These are phyloP conservation scores for Sporothrix euskadiensis DNA, from an alignment of 2,329 filamentous ascomycete genomes.

Conservation along the genomic window DNA sequence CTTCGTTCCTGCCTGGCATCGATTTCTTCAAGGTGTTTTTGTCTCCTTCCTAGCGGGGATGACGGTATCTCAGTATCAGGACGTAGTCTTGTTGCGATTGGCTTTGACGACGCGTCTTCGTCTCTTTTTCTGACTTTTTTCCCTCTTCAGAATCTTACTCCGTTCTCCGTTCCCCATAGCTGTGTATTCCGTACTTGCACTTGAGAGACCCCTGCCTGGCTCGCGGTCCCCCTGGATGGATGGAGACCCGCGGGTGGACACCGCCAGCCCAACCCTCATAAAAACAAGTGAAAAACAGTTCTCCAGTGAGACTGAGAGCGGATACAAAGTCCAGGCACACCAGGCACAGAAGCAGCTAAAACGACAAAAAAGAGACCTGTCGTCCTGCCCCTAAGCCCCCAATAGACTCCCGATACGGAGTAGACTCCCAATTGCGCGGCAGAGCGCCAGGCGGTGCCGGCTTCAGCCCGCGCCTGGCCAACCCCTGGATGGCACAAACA, in stretches of 20 bases:
- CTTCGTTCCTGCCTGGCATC: not conserved
- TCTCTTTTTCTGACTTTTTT: not conserved
- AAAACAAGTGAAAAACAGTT: not conserved
- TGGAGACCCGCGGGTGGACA: constrained; percentile 23
- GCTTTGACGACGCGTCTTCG: not conserved
- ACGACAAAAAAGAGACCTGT: not conserved
- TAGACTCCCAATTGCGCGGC: not conserved
- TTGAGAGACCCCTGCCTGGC: constrained; percentile 14
- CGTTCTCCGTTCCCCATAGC: constrained; percentile 7
- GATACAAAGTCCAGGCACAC: not conserved
- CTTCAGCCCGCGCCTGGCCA: not conserved
- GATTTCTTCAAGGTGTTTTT: not conserved
- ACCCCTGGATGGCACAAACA: constrained; percentile 2
- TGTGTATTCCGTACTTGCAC: not conserved
- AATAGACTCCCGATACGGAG: not conserved
- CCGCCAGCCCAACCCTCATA: constrained; percentile 23
- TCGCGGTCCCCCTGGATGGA: constrained; percentile 30
- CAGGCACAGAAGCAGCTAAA: not conserved
- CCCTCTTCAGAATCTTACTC: not conserved
- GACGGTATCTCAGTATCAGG: not conserved
- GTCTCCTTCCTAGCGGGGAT: not conserved
- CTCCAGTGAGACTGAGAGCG: not conserved
- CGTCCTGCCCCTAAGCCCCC: not conserved
- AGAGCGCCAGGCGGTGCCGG: constrained; percentile 12
- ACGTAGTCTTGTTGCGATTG: not conserved